Percentiles rank a stretch among this genome's conserved stretches.
Evolutionary conservation across 2,329 filamentous ascomycete species (phyloP).

Genomic region (Botryotinia calthae): DNA sequence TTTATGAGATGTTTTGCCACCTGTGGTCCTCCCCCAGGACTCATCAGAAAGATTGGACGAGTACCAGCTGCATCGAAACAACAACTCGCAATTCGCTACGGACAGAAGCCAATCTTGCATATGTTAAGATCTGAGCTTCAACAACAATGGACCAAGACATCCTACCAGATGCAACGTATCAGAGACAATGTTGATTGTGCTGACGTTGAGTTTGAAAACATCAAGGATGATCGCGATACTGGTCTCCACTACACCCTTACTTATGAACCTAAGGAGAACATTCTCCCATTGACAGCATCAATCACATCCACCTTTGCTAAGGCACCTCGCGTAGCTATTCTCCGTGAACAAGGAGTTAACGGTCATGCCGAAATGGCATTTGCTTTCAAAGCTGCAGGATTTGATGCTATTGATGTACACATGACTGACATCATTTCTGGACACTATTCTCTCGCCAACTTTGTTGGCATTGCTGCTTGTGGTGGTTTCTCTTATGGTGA

Average conservation of each 20-base stretch:
- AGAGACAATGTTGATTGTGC: conserved; percentile 87
- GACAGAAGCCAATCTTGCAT: conserved; percentile 64
- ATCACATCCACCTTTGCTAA: conserved; percentile 54
- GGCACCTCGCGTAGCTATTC: conserved; percentile 77
- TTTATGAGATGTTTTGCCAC: conserved; percentile 92
- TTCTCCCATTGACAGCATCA: conserved; percentile 61
- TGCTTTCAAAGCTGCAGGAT: conserved; percentile 86
- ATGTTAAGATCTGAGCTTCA: conserved; percentile 73
- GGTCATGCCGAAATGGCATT: conserved; percentile 98
- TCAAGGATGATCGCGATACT: conserved; percentile 72
- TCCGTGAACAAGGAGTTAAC: conserved; percentile 94
- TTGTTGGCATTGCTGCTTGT: conserved; percentile 87
- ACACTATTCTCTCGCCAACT: conserved; percentile 70
- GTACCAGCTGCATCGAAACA: conserved; percentile 70
- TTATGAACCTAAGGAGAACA: conserved; percentile 73
- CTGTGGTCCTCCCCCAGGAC: conserved; percentile 75
- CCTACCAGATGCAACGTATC: conserved; percentile 84
- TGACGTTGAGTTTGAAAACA: conserved; percentile 74
- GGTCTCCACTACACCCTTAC: conserved; percentile 82
- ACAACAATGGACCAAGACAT: conserved; percentile 84
- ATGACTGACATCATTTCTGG: conserved; percentile 90
- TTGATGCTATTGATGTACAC: conserved; percentile 89
- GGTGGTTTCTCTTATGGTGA: conserved; percentile 93
- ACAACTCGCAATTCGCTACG: conserved; percentile 71
- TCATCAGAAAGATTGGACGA: conserved; percentile 81